Percentiles rank a stretch among this genome's conserved stretches.
Evolutionary conservation across 257 asterid genomes (phyloP).

Genomic region (Henckelia pumila): DNA sequence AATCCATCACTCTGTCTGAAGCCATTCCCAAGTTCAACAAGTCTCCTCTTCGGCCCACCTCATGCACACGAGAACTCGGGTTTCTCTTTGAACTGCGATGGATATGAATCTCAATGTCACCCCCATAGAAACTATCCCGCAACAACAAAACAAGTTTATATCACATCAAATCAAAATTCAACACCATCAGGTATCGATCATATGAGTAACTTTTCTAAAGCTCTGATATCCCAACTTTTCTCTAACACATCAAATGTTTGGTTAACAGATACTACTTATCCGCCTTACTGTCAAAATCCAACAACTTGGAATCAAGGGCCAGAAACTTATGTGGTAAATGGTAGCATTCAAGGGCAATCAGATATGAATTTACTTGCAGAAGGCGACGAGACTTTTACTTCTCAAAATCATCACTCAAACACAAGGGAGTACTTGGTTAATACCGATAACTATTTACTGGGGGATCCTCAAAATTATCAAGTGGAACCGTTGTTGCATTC

Average conservation of each 20-base stretch:
- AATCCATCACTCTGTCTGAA: slow-evolving; percentile 36
- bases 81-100: slow-evolving; percentile 25
- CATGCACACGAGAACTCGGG: slow-evolving; percentile 17
- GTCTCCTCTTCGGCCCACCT: slow-evolving; percentile 42
- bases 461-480: slow-evolving; percentile 14
- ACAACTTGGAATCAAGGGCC: slow-evolving; percentile 18
- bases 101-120: slow-evolving; percentile 20
- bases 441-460: slow-evolving; percentile 23
- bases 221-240: background rate
- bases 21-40: slow-evolving; percentile 44
- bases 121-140: slow-evolving; percentile 8
- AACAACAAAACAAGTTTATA: slow-evolving; percentile 4
- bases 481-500: slow-evolving; percentile 8
- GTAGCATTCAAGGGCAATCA: slow-evolving; percentile 14
- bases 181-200: slow-evolving; percentile 33
- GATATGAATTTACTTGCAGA: background rate
- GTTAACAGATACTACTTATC: slow-evolving; percentile 6
- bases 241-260: background rate
- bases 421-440: background rate
- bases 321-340: slow-evolving; percentile 3
- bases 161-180: slow-evolving; percentile 18
- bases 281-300: slow-evolving; percentile 18
- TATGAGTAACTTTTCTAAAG: background rate
- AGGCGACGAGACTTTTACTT: background rate
- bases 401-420: background rate